Base-by-base conservation (phyloP, 108 stramenopile species). In the Fistulifera solaris region DNA sequence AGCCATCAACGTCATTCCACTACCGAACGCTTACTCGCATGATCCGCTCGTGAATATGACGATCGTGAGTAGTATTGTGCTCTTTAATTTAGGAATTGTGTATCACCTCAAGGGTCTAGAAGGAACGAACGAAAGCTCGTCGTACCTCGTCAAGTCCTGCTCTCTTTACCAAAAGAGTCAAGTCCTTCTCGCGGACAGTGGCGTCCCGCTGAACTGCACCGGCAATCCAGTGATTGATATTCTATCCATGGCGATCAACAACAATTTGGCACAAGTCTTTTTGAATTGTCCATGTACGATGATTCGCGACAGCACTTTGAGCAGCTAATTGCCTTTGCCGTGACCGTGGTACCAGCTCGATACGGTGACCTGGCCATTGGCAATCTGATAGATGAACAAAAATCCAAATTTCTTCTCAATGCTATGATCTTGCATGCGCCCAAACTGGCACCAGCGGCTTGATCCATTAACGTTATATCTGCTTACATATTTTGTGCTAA, bases 251-350 rank as follows among this genome's bases (percentile, higher is more conserved):
- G 57, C 57, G 22, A 14, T 58, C 22, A 23, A 17, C 7, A 58
- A 58, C 45, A 58, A 58, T 24, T 27, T 58, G 44, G 57, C 57
- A 7, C 57, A 58, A n/a, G 44, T 58, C 45, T 17, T 17, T 35
- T 47, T 12, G 57, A 58, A 19, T 13, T 58, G 4, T 18, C 17
- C 18, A 40, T 14, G 13, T 54, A 54, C 38, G 54, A 54, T 21
- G 54, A 54, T 4, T 54, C 54, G 3, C 6, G 39, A 16, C n/a
- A 18, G 22, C 22, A 39, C 22, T 54, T 54, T 40, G 54, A 54
- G 27, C 13, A 16, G n/a, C 31, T 54, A 38, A 40, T 40, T 39
- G 27, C 27, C 10, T 54, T 54, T 16, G 54, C 54, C 6, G n/a
- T 40, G 40, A 40, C 54, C 3, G 39, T 54, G 2, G 31, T 40